These are phyloP conservation scores for Phytomonas sp. DNA, from an alignment of 208 protist species.

Conservation along the genomic window DNA sequence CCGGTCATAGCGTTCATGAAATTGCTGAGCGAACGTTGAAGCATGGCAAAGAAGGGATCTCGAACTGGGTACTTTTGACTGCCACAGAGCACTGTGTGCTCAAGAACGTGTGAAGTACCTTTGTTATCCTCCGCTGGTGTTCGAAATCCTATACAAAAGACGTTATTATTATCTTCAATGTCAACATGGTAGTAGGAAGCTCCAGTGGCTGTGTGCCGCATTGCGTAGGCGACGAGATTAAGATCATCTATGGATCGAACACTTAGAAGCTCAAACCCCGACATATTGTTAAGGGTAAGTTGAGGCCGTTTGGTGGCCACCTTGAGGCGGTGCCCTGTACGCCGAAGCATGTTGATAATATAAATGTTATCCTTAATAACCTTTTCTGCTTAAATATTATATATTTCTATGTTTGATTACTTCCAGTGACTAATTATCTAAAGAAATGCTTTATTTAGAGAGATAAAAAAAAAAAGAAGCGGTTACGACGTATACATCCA, in stretches of 20 bases:
- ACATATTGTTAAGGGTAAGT: constrained; percentile 32
- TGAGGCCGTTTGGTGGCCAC: constrained; percentile 13
- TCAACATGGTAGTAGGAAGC: constrained; percentile 91
- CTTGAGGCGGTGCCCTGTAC: constrained; percentile 24
- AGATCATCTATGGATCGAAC: constrained; percentile 61
- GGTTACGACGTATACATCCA: constrained; percentile 15
- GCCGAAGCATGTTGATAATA: constrained; percentile 36
- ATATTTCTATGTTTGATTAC: constrained; percentile 2
- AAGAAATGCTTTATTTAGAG: constrained; percentile 6
- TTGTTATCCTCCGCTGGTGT: constrained; percentile 91
- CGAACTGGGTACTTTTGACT: constrained; percentile 92
- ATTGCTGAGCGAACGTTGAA: constrained; percentile 81
- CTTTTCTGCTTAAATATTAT: constrained; percentile 7
- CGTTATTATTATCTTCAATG: constrained; percentile 92
- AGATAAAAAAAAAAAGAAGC: constrained; percentile 8
- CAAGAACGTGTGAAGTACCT: constrained; percentile 94
- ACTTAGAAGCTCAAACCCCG: constrained; percentile 61
- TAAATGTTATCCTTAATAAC: background rate
- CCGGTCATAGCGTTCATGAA: constrained; percentile 93
- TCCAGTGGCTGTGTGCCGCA: constrained; percentile 60
- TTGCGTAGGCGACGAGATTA: constrained; percentile 69
- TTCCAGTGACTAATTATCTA: background rate
- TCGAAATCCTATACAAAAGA: constrained; percentile 94
- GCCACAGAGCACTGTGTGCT: constrained; percentile 96
- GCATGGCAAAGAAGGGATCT: constrained; percentile 90